Base-by-base conservation (phyloP, 208 protist species). In the Wallacemonas sp. region DNA sequence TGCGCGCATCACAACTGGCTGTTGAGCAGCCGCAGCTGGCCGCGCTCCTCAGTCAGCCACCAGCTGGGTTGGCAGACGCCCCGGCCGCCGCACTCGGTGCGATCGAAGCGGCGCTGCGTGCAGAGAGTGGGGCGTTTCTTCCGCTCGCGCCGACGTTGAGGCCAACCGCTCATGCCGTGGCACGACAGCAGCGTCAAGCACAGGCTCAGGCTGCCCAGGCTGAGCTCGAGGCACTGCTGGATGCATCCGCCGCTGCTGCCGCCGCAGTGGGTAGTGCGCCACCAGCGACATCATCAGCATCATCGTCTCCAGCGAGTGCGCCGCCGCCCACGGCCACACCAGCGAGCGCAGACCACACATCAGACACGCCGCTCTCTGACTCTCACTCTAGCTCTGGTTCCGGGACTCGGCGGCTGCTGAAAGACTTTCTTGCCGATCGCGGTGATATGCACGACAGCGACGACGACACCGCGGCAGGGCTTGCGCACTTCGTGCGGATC, bases 1-100 rank as follows among this genome's bases (percentile, higher is more conserved):
- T 58, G 26, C 26, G 52, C 17, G 30, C 30, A 12, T 24, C 4
- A 4, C 14, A 33, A 27, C 32, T 58, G 16, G 52, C 52, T 3
- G 3, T 58, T 12, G 19, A 8, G 9, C 52, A 68, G 44, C 41
- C 65, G 21, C 76, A 83, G 65, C 67, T 84, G 34, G 23, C 64
- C n/a, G 66, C 63, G 26, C 26, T 58, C 4, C 14, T 58, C 29
- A 58, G 52, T 21, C 9, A 11, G 6, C 29, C 32, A 24, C 52
- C 52, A 24, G 52, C 24, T 14, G 52, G 52, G 23, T 30, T 90
- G 21, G 48, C 77, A 4, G 65, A 62, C 19, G 62, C 63, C 56
- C 2, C 33, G 12, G 26, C 68, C 16, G 39, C 63, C 4, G 65
- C 67, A 12, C 24, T 73, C 30, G 39, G 60, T 27, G 32, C 67